Evolutionary conservation across 495 filamentous ascomycete species (phyloP).

Genomic region (Cercophora samala): DNA sequence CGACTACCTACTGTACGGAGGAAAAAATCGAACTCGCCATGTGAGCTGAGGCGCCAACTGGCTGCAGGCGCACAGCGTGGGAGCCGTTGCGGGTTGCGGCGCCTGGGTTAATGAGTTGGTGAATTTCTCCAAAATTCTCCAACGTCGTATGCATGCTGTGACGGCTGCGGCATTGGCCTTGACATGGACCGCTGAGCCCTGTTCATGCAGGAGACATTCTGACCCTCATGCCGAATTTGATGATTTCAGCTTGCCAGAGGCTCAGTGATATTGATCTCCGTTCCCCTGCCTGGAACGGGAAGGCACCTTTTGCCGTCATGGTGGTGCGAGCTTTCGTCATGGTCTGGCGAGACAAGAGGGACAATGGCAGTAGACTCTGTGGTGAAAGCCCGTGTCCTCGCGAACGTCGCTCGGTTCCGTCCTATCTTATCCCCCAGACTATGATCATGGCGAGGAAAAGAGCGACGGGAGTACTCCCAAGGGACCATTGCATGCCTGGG

Average conservation of each 20-base stretch:
- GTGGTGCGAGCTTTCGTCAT: constrained; percentile 30
- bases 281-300: neutral
- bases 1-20: neutral
- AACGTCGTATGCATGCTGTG: constrained; percentile 19
- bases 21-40: constrained; percentile 30
- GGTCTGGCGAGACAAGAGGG: neutral
- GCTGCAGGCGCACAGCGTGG: constrained; percentile 5
- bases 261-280: constrained; percentile 12
- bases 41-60: constrained; percentile 25
- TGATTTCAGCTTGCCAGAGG: neutral
- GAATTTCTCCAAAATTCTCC: constrained; percentile 6
- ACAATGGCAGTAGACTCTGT: neutral
- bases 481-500: neutral
- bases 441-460: neutral
- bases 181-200: constrained; percentile 10
- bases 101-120: constrained; percentile 15
- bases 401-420: neutral
- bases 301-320: constrained; percentile 33
- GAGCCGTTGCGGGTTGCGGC: constrained; percentile 7
- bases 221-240: constrained; percentile 7
- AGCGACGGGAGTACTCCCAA: neutral
- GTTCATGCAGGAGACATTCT: constrained; percentile 23
- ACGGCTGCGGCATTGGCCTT: constrained; percentile 13
- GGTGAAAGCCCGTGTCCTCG: neutral
- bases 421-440: neutral